Conservation (phyloP, 768 basidiomycete species). For the Hemileccinum impolitum region DNA sequence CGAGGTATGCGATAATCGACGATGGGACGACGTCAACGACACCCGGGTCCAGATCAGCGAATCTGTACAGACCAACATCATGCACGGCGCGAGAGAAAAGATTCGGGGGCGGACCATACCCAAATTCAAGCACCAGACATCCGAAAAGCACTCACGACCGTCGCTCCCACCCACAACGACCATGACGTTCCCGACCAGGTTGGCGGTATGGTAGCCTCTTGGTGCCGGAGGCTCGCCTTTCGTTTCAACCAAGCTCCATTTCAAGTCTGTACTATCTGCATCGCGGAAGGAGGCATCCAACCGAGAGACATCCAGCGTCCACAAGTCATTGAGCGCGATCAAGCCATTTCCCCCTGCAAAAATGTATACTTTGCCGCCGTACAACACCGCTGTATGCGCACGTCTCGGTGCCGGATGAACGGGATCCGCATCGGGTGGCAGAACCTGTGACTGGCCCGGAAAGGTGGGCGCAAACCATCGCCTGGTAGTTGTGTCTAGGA, state of each 20-base stretch:
- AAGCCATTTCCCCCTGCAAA: constrained; percentile 95
- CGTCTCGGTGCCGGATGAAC: constrained; percentile 64
- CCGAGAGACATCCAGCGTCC: constrained; percentile 72
- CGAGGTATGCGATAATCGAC: constrained; percentile 78
- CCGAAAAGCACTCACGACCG: constrained; percentile 82
- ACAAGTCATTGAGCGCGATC: constrained; percentile 86
- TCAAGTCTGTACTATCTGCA: constrained; percentile 31
- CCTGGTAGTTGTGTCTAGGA: constrained; percentile 74
- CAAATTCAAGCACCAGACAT: constrained; percentile 84
- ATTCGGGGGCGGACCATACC: constrained; percentile 49
- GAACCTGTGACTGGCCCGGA: constrained; percentile 13
- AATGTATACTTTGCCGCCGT: constrained; percentile 70
- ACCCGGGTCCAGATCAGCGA: constrained; percentile 28
- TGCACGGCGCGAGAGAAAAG: background rate
- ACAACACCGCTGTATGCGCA: constrained; percentile 82
- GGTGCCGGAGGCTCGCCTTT: constrained; percentile 53
- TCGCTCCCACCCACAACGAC: constrained; percentile 90
- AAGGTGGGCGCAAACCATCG: constrained; percentile 56
- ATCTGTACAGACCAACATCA: constrained; percentile 11
- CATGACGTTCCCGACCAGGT: constrained; percentile 82
- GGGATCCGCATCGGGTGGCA: constrained; percentile 5
- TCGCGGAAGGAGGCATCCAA: constrained; percentile 27
- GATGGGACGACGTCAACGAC: constrained; percentile 33
- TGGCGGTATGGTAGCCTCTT: constrained; percentile 89
- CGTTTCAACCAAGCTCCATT: constrained; percentile 61